Evolutionary conservation across 192 early-diverging fungal genomes (phyloP).

Genomic region (Gonapodya prolifera): DNA sequence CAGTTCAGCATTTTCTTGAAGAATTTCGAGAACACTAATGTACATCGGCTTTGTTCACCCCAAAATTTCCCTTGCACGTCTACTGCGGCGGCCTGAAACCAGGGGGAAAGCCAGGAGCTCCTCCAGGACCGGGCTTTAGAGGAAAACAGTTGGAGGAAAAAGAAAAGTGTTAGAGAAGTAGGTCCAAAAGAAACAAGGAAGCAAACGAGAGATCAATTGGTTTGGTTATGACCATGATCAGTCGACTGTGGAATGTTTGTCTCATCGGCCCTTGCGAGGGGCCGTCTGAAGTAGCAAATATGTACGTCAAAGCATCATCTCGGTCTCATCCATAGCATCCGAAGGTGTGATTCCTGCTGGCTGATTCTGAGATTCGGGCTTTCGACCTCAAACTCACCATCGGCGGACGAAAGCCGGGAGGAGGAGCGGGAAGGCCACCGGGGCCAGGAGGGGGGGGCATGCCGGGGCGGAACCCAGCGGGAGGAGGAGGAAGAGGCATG

Average conservation of each 20-base stretch:
- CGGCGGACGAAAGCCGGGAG: conserved; percentile 42
- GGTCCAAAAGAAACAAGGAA: background rate
- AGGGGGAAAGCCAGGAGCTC: conserved; percentile 30
- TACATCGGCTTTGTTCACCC: too few relatives aligned
- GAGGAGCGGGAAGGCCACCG: conserved; percentile 25
- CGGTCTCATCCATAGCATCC: conserved; percentile 42
- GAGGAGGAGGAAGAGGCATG: conserved; percentile 10
- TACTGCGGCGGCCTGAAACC: conserved; percentile 29
- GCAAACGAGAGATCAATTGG: background rate
- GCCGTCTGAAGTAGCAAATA: conserved; percentile 22
- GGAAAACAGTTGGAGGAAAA: conserved; percentile 20
- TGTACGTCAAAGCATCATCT: too few relatives aligned
- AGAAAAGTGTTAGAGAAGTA: conserved; percentile 1
- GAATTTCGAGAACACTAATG: too few relatives aligned
- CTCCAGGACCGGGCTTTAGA: conserved; percentile 20
- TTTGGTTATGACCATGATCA: background rate
- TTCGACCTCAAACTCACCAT: conserved; percentile 20
- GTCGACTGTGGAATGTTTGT: background rate
- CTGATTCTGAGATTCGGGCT: conserved; percentile 35
- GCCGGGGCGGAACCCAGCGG: conserved; percentile 25
- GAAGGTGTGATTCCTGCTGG: conserved; percentile 39
- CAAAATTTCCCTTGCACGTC: too few relatives aligned
- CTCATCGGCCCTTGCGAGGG: conserved; percentile 15
- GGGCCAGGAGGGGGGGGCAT: conserved; percentile 50
- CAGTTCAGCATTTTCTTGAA: too few relatives aligned